Base-by-base conservation (phyloP, 306 rosid genomes). In the Vigna angularis region DNA sequence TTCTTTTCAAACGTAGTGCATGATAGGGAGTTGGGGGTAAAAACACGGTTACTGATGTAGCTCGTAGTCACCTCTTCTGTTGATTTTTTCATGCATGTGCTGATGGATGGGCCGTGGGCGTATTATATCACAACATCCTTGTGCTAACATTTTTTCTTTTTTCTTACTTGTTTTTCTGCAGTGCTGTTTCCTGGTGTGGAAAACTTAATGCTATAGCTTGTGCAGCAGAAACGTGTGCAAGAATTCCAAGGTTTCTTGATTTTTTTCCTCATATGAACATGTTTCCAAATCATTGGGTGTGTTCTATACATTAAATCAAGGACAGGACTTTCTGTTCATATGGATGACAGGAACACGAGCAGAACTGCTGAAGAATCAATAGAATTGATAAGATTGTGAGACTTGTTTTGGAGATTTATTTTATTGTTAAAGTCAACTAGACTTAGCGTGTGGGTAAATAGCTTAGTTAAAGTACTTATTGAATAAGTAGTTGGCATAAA, bases 141-240 rank as follows among this genome's bases (percentile, higher is more conserved):
- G 50, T 45, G 50, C 47, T 28, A 30, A 30, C 42, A 14, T 11
- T 17, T 73, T 78, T 79, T 42, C 12, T 42, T 72, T 24, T 20
- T 16, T 76, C 69, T 53, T 52, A 30, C n/a, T 51, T 81, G 28
- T 65, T 79, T 30, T 65, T 70, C 47, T 79, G 85, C 89, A 95
- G 99, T 85, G 98, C 98, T 56, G 99, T 91, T 76, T 90, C 98
- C 56, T 95, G 99, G 99, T 95, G 98, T 14, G 99, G 98, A 62
- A 93, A 93, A 89, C 87, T 95, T 83, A 95, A 95, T 89, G 98
- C 99, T 32, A 90, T 95, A 73, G 99, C 98, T 58, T 95, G 99
- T 86, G 98, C 99, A 40, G 88, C 98, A 3, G 99, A 95, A 87
- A 95, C 99, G 0, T 95, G 99, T 83, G 99, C 98, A 20, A 93